phyloP scores from a whole-genome alignment of 805 yeast species.

The Candida chauliodis region DNA sequence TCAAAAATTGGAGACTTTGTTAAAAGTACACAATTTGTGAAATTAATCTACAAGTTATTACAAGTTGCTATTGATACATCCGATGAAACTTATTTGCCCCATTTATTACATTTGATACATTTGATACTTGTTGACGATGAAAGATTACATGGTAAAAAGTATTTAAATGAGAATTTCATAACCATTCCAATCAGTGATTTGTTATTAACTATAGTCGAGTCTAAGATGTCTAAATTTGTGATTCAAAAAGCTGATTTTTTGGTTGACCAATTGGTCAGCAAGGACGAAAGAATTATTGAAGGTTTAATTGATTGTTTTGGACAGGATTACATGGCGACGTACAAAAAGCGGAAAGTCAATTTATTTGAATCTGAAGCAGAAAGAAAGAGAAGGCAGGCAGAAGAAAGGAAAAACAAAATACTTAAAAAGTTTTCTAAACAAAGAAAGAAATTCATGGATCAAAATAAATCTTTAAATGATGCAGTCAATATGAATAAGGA shows the following conservation, averaged over 20 bases:
- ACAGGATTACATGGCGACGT: conserved; percentile 45
- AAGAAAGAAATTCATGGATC: conserved; percentile 39
- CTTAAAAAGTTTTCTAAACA: conserved; percentile 60
- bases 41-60: conserved; percentile 54
- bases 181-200: conserved; percentile 55
- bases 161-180: conserved; percentile 45
- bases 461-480: conserved; percentile 25
- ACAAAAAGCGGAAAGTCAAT: conserved; percentile 42
- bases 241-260: conserved; percentile 55
- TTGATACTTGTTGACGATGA: conserved; percentile 57
- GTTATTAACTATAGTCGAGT: conserved; percentile 49
- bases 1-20: conserved; percentile 46
- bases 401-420: conserved; percentile 58
- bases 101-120: conserved; percentile 65
- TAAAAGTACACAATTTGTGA: conserved; percentile 51
- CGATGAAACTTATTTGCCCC: conserved; percentile 54
- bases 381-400: conserved; percentile 53
- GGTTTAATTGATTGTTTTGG: conserved; percentile 58
- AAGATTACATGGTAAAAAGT: conserved; percentile 32
- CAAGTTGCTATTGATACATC: conserved; percentile 48
- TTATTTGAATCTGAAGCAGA: conserved; percentile 52
- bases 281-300: conserved; percentile 48
- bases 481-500: conserved; percentile 7
- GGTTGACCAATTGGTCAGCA: conserved; percentile 47
- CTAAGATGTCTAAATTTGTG: conserved; percentile 46